These are phyloP conservation scores for Aquilaria agallochum DNA, from an alignment of 441 rosid species.

Conservation along the genomic window DNA sequence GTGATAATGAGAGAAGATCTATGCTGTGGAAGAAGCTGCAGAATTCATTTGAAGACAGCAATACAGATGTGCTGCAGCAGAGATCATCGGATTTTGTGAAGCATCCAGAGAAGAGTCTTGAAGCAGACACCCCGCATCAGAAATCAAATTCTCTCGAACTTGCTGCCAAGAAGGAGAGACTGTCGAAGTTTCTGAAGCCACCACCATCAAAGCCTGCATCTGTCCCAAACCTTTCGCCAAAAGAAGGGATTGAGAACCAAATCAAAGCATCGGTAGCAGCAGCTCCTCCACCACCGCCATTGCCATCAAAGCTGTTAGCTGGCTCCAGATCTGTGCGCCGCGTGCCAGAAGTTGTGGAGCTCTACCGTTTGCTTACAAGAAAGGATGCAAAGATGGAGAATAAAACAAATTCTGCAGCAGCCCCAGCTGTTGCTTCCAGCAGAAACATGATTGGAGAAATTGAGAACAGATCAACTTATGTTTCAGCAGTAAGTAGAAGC, in stretches of 20 bases:
- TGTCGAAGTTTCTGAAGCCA: conserved; percentile 16
- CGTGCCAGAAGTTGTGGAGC: conserved; percentile 74
- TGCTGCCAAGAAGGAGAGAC: conserved; percentile 27
- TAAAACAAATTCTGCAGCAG: conserved; percentile 34
- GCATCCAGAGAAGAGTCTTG: conserved; percentile 25
- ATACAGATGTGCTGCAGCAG: conserved; percentile 34
- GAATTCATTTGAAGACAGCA: conserved; percentile 39
- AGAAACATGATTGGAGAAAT: conserved; percentile 93
- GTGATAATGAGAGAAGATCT: conserved; percentile 86
- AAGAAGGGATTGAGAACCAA: conserved; percentile 23
- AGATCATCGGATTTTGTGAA: conserved; percentile 39
- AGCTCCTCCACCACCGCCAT: conserved; percentile 82
- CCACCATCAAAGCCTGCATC: conserved; percentile 32
- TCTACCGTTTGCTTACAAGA: conserved; percentile 72
- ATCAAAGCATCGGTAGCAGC: conserved; percentile 26
- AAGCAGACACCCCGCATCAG: conserved; percentile 19
- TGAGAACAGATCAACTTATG: conserved; percentile 84
- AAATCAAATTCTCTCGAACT: conserved; percentile 28
- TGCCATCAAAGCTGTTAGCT: conserved; percentile 43
- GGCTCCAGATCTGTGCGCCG: conserved; percentile 64
- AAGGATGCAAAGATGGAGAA: conserved; percentile 47
- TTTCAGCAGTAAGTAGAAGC: conserved; percentile 72
- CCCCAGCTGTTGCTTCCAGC: conserved; percentile 36
- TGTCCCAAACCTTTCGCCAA: conserved; percentile 5
- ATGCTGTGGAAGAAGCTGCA: conserved; percentile 93